A percentile compares a stretch with the other conserved stretches of the same genome.
phyloP scores from a whole-genome alignment of 1,139 yeast genomes.

The Suhomyces bokatorum region DNA sequence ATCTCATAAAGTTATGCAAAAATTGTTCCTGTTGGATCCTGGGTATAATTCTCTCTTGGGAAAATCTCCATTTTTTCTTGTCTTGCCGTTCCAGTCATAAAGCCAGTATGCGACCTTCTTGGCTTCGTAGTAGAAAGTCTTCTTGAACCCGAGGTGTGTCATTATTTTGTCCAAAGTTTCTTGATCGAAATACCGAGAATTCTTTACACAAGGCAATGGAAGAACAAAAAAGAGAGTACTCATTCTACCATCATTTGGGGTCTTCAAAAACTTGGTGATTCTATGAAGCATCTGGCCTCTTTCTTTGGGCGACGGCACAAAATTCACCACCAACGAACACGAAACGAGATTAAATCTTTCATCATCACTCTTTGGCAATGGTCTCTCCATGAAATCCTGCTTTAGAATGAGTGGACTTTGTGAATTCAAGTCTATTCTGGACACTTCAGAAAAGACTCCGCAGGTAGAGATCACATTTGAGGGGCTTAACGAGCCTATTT shows the following conservation, averaged over 20 bases:
- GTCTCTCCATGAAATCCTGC: constrained; percentile 84
- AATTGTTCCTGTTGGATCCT: constrained; percentile 64
- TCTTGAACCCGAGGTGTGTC: constrained; percentile 57
- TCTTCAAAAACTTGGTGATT: constrained; percentile 56
- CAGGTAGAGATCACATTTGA: constrained; percentile 38
- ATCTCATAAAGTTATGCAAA: constrained; percentile 41
- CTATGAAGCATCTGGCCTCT: constrained; percentile 78
- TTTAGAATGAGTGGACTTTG: constrained; percentile 69
- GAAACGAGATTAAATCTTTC: constrained; percentile 68
- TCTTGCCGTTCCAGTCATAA: constrained; percentile 48
- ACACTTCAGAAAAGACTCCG: constrained; percentile 1
- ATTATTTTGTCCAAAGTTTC: constrained; percentile 47
- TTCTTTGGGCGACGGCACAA: constrained; percentile 69
- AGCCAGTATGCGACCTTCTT: constrained; percentile 80
- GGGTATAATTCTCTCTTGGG: constrained; percentile 50
- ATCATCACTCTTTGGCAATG: constrained; percentile 47
- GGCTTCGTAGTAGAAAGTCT: constrained; percentile 55
- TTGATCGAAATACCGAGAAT: constrained; percentile 74
- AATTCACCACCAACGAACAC: constrained; percentile 83
- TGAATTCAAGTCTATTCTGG: constrained; percentile 70
- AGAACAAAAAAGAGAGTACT: constrained; percentile 69
- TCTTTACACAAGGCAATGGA: constrained; percentile 82
- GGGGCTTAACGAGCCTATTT: constrained; percentile 78
- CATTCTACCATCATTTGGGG: constrained; percentile 22
- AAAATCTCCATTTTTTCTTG: constrained; percentile 15